A percentile compares a stretch with the other conserved stretches of the same genome.
These are phyloP conservation scores for Danielia oregonensis DNA, from an alignment of 805 yeast species.

Conservation along the genomic window DNA sequence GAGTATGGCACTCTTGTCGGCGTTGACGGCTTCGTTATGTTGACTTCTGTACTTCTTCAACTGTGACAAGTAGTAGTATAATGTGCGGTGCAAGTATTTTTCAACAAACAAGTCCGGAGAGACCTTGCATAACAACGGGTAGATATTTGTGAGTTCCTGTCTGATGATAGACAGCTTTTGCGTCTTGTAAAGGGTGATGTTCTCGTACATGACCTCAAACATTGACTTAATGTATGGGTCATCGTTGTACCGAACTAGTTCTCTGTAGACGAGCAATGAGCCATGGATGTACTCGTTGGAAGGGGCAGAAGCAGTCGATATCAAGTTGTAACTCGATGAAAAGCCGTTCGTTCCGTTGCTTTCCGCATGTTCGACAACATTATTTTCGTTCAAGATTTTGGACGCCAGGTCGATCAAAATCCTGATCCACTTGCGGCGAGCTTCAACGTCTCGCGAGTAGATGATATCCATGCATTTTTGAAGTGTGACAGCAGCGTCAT, in stretches of 20 bases:
- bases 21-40: conserved; percentile 33
- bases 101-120: conserved; percentile 73
- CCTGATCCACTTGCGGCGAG: conserved; percentile 73
- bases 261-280: conserved; percentile 75
- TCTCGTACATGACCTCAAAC: conserved; percentile 74
- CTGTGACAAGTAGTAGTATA: conserved; percentile 73
- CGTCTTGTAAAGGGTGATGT: conserved; percentile 68
- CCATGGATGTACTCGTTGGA: conserved; percentile 79
- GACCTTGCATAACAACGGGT: conserved; percentile 80
- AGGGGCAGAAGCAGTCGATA: conserved; percentile 16
- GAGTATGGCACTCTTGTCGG: conserved; percentile 72
- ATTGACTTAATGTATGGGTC: conserved; percentile 70
- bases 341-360: conserved; percentile 3
- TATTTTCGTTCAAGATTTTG: conserved; percentile 45
- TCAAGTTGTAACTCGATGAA: conserved; percentile 5
- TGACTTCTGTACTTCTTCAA: conserved; percentile 60
- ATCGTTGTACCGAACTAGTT: conserved; percentile 60
- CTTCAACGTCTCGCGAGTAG: conserved; percentile 67
- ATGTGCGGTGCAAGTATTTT: conserved; percentile 73
- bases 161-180: conserved; percentile 73
- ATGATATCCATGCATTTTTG: conserved; percentile 76
- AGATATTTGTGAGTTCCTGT: conserved; percentile 76
- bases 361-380: conserved; percentile 9
- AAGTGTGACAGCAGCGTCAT: conserved; percentile 80
- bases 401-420: conserved; percentile 67